These are phyloP conservation scores for Sporothrix pseudoabietina DNA, from an alignment of 2,329 filamentous ascomycete species.

Conservation along the genomic window DNA sequence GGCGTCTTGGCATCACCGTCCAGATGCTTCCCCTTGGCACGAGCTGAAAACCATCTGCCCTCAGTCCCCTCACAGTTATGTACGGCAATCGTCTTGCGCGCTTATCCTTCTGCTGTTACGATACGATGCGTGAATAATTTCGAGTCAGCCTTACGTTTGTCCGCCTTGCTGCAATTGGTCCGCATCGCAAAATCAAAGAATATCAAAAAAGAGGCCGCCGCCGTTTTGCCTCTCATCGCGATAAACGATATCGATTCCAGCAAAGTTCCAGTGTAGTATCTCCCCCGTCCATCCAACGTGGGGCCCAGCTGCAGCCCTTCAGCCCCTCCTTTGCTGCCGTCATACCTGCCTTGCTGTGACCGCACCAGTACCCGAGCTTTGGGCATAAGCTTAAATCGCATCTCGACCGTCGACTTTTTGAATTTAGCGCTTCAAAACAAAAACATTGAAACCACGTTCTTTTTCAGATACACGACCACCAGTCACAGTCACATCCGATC, in stretches of 20 bases:
- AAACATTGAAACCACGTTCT: neutral
- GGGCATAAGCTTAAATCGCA: slow-evolving; percentile 28
- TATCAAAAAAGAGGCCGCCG: slow-evolving; percentile 23
- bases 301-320: slow-evolving; percentile 19
- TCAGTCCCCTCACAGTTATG: neutral
- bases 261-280: slow-evolving; percentile 5
- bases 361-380: neutral
- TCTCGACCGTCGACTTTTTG: neutral
- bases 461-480: neutral
- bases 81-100: neutral
- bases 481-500: slow-evolving; percentile 17
- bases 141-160: slow-evolving; percentile 18
- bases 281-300: slow-evolving; percentile 26
- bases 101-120: neutral
- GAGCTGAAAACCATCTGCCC: slow-evolving; percentile 7
- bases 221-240: neutral
- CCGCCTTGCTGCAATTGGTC: neutral
- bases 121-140: neutral
- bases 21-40: slow-evolving; percentile 23
- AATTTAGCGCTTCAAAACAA: slow-evolving; percentile 4
- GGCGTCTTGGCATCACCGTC: slow-evolving; percentile 20
- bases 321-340: slow-evolving; percentile 29
- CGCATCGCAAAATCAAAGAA: neutral
- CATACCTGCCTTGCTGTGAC: neutral
- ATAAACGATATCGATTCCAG: neutral